Evolutionary conservation across 1,284 basidiomycete genomes (phyloP), one percentile per base, ranked within the genome.

Genomic region (Phellopilus nigrolimitatus): DNA sequence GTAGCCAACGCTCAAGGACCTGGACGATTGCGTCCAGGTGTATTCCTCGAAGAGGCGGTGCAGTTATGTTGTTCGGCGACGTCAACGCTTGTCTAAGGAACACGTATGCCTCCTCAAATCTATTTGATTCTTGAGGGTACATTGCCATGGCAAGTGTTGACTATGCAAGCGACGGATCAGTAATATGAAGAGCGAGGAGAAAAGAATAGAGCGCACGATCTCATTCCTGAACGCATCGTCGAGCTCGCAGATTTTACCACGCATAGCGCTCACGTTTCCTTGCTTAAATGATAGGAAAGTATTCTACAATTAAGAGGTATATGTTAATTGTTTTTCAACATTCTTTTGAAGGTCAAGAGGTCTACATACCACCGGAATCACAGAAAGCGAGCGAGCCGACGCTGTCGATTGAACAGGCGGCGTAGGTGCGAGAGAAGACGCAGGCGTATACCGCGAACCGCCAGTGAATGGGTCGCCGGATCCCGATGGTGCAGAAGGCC

Each of bases 241-340:
- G 51, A 97, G 82, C 63, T 95, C 86, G 47, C 78, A 73, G 19
- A 97, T 66, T 70, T 98, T 98, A 31, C 74, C 74, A 62, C 84
- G 84, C 75, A 95, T 92, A 3, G 91, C 91, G 10, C 73, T 63
- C n/a, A 97, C 77, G 65, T 95, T 97, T 12, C 87, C 89, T 70
- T 91, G 87, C 57, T 87, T 88, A 75, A 97, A 97, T 1, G 77
- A 72, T 25, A 94, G 75, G 39, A 75, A 73, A 31, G 75, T 78
- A 44, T 70, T 66, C 80, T 80, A 59, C 25, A 41, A 48, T n/a
- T n/a, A n/a, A n/a, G n/a, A n/a, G n/a, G n/a, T n/a, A n/a, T 28
- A n/a, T 56, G 49, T 37, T 40, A 31, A 28, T 41, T 61, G 17
- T 52, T 39, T 53, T 13, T 1, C 22, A 22, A 25, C 1, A 47